A percentile compares a stretch with the other conserved stretches of the same genome.
Evolutionary conservation across 1,284 basidiomycete species (phyloP).

Genomic region (Ganoderma resinaceum): DNA sequence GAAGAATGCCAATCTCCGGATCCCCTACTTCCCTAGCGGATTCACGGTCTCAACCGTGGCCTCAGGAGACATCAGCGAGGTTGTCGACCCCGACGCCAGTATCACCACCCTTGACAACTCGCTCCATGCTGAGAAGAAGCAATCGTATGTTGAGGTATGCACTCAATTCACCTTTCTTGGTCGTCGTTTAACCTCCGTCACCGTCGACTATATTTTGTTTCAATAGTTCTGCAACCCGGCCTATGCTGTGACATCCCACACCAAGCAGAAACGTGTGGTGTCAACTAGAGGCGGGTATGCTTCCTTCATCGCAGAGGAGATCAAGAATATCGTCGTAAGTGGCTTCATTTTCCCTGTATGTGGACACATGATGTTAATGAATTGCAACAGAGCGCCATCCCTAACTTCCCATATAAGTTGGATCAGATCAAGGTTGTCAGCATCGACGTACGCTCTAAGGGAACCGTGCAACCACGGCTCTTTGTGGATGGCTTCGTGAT

Average conservation of each 20-base stretch:
- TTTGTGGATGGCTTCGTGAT: background rate
- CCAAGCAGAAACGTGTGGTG: background rate
- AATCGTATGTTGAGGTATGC: background rate
- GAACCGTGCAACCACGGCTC: background rate
- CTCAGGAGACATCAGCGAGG: background rate
- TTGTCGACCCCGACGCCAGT: background rate
- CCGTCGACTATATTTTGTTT: no score
- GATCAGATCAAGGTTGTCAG: background rate
- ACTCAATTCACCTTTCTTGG: background rate
- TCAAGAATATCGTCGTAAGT: background rate
- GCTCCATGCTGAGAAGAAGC: background rate
- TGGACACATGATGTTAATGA: background rate
- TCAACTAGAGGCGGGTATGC: background rate
- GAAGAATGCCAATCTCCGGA: background rate
- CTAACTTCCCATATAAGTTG: background rate
- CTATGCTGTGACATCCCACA: background rate
- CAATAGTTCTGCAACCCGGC: background rate
- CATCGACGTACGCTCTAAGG: background rate
- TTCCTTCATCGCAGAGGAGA: background rate
- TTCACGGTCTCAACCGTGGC: background rate
- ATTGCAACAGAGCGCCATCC: background rate
- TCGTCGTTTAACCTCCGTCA: background rate
- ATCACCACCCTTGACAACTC: background rate
- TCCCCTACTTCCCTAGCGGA: background rate
- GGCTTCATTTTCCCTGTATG: background rate